Evolutionary conservation across 176 grass and related monocot species (phyloP).

Genomic region (Tuctoria greenei): DNA sequence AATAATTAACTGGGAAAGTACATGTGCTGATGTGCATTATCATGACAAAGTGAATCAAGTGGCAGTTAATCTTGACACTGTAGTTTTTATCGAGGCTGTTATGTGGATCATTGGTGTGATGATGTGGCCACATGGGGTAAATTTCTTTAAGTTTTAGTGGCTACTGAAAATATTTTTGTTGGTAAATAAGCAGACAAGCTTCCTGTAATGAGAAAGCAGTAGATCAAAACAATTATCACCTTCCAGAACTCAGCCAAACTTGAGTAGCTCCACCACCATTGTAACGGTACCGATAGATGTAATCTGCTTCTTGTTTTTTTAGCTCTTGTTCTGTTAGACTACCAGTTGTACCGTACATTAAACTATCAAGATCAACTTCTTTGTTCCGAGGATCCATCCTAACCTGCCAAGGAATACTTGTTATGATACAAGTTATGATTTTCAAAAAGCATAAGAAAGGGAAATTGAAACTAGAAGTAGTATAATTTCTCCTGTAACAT

Average conservation of each 20-base stretch:
- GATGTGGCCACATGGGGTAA: neutral
- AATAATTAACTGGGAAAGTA: too few species aligned
- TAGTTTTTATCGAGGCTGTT: slow-evolving; percentile 3
- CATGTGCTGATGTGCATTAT: too few species aligned
- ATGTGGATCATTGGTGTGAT: neutral
- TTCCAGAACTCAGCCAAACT: slow-evolving; percentile 99
- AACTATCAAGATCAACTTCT: slow-evolving; percentile 62
- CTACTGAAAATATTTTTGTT: slow-evolving; percentile 9
- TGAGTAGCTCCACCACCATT: slow-evolving; percentile 92
- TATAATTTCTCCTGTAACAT: slow-evolving; percentile 11
- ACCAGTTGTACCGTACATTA: slow-evolving; percentile 70
- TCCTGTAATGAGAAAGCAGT: slow-evolving; percentile 16
- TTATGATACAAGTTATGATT: slow-evolving; percentile 1
- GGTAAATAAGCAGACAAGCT: slow-evolving; percentile 11
- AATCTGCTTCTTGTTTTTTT: slow-evolving; percentile 89
- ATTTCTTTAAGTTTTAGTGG: neutral
- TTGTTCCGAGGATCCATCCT: slow-evolving; percentile 99
- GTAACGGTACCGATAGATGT: slow-evolving; percentile 93
- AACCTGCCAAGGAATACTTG: slow-evolving; percentile 55
- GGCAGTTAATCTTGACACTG: neutral
- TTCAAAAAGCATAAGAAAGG: neutral
- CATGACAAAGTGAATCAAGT: slow-evolving; percentile 21
- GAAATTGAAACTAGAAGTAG: neutral
- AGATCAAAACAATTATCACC: slow-evolving; percentile 53
- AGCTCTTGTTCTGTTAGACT: slow-evolving; percentile 86